A percentile compares a stretch with the other conserved stretches of the same genome.
Evolutionary conservation across 108 stramenopile genomes (phyloP).

Genomic region (Poteriospumella lacustris): DNA sequence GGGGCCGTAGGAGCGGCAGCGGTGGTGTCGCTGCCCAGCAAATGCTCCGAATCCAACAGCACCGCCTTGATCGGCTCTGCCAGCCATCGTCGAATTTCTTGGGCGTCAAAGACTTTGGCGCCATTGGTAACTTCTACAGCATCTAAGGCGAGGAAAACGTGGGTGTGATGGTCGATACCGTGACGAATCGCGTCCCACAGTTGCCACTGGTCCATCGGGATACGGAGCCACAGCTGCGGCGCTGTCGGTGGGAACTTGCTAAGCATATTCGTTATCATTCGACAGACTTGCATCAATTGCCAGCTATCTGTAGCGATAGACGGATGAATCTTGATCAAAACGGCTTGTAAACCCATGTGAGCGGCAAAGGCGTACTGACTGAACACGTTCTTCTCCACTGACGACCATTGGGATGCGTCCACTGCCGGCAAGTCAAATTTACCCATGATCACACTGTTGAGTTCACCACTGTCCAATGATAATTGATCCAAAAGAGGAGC

Average conservation of each 20-base stretch:
- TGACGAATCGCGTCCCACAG: not conserved
- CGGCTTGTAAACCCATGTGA: slow-evolving; percentile 82
- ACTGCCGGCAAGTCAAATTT: too few relatives aligned
- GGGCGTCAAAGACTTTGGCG: not conserved
- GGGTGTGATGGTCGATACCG: not conserved
- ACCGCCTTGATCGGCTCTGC: slow-evolving; percentile 2
- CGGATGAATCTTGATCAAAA: slow-evolving; percentile 51
- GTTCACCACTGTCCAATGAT: too few relatives aligned
- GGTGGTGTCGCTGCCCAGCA: not conserved
- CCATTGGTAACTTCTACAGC: not conserved
- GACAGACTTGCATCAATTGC: too few relatives aligned
- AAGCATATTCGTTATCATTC: not conserved
- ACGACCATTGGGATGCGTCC: too few relatives aligned
- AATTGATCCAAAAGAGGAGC: too few relatives aligned
- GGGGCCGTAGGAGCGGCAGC: too few relatives aligned
- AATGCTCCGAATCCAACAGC: not conserved
- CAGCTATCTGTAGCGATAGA: not conserved
- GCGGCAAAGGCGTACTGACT: slow-evolving; percentile 82
- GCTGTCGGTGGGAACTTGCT: not conserved
- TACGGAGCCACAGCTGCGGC: not conserved
- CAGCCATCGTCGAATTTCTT: not conserved
- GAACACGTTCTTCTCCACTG: too few relatives aligned
- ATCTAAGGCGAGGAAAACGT: not conserved
- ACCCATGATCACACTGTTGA: too few relatives aligned
- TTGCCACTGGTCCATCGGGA: not conserved